Percentiles rank a stretch among this genome's conserved stretches.
These are phyloP conservation scores for Rhodotorula babjevae DNA, from an alignment of 768 basidiomycete genomes.

Conservation along the genomic window DNA sequence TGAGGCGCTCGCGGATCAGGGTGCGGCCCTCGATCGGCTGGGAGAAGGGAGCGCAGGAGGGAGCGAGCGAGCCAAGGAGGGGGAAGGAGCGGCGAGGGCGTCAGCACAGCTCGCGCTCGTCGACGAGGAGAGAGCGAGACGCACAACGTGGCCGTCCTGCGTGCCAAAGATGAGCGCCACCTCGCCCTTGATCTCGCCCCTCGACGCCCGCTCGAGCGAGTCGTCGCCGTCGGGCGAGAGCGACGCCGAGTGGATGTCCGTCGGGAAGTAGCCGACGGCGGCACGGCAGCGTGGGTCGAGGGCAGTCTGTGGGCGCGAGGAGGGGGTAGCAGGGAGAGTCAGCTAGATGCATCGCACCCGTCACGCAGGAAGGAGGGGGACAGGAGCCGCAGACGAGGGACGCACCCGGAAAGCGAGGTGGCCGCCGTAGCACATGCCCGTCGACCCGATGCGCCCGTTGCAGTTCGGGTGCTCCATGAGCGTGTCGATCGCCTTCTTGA, in stretches of 20 bases:
- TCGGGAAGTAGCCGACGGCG: conserved; percentile 90
- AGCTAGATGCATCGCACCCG: too few species aligned
- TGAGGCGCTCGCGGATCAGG: conserved; percentile 69
- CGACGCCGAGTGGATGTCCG: conserved; percentile 72
- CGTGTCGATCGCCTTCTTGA: conserved; percentile 69
- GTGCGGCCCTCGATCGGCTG: conserved; percentile 73
- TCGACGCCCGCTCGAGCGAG: conserved; percentile 63
- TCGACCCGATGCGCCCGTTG: conserved; percentile 71
- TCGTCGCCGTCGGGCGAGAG: conserved; percentile 78
- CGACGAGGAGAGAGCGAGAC: not conserved
- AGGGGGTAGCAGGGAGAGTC: not conserved
- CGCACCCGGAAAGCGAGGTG: conserved; percentile 54
- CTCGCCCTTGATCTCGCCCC: conserved; percentile 68
- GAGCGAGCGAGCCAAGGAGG: too few species aligned
- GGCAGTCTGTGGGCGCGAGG: conserved; percentile 55
- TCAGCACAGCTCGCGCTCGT: too few species aligned
- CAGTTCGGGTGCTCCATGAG: conserved; percentile 70
- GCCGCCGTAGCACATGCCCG: conserved; percentile 79
- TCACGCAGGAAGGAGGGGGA: conserved; percentile 1
- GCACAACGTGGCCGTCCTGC: conserved; percentile 56
- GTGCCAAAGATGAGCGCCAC: conserved; percentile 89
- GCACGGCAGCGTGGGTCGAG: conserved; percentile 78
- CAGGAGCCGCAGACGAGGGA: conserved; percentile 43
- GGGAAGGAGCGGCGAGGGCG: too few species aligned
- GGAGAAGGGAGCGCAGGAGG: too few species aligned